Conservation (phyloP, 345 rosid species). For the Hypericum perforatum region DNA sequence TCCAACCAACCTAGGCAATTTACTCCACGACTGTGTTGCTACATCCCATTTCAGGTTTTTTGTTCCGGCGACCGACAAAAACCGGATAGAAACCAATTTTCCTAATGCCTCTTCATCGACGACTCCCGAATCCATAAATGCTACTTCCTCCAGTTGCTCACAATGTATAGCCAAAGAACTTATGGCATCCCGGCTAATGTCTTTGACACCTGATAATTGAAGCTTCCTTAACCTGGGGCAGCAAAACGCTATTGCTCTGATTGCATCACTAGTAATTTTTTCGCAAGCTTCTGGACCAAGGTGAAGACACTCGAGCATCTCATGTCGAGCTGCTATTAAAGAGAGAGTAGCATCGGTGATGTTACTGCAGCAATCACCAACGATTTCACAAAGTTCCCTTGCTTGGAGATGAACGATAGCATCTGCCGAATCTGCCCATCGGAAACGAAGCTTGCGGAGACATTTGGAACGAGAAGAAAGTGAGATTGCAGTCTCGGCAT, state of each 20-base stretch:
- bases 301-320: constrained; percentile 27
- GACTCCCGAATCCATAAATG: neutral
- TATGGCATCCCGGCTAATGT: constrained; percentile 23
- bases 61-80: constrained; percentile 2
- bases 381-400: constrained; percentile 20
- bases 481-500: constrained; percentile 7
- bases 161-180: constrained; percentile 27
- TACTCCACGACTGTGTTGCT: neutral
- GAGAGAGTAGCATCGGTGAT: constrained; percentile 28
- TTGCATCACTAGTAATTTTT: constrained; percentile 30
- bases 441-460: constrained; percentile 23
- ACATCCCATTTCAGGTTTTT: neutral
- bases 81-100: neutral
- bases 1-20: constrained; percentile 10
- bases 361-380: constrained; percentile 23
- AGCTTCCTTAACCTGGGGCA: constrained; percentile 28
- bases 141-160: constrained; percentile 5
- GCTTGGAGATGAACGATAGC: constrained; percentile 27
- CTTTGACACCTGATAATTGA: constrained; percentile 26
- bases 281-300: constrained; percentile 27
- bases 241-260: constrained; percentile 28
- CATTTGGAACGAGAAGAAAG: constrained; percentile 19
- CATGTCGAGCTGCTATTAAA: constrained; percentile 26
- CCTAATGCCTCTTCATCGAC: neutral
- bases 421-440: constrained; percentile 29